Evolutionary conservation across 2,329 filamentous ascomycete species (phyloP), one percentile per base, ranked within the genome.

Genomic region (Stagonosporopsis chrysanthemi): DNA sequence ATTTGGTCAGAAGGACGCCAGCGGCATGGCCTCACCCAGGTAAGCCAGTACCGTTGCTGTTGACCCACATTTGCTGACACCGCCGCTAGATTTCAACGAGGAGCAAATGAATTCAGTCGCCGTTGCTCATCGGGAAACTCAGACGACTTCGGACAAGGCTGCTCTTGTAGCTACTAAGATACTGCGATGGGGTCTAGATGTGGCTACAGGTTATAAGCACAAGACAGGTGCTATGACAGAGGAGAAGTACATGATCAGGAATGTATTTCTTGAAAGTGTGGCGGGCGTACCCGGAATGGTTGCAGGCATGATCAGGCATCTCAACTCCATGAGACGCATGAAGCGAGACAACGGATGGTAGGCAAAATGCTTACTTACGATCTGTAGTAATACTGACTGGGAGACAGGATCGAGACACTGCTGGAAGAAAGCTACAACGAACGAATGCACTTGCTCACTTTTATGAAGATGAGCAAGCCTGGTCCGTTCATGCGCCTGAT

Each of bases 221-320:
- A 85, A 81, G 79, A 88, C 74, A 69, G 96, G 85, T 69, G 75
- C 76, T 31, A 91, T 91, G 82, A 95, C 86, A 0, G 93, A 96
- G 74, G 82, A 88, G 5, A 95, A 98, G 79, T 99, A 95, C 89
- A 83, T 97, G 67, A 86, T 90, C 45, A 86, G 94, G 6, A 94
- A 97, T 72, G 85, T 99, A 66, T 99, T 99, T 77, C 84, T 99
- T 31, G 95, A 99, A 77, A 93, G 89, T 45, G 91, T 99, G 36
- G 95, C 95, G 12, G 95, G 92, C 31, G 95, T 98, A 0, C 95
- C 95, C 0, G 95, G 95, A 7, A 98, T 98, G 92, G 94, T 98
- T 0, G 95, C 90, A 0, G 95, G 92, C 22, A 97, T 97, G 90
- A 82, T 98, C 15, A 84, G 95, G 31, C 95, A 99, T 78, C 83